phyloP scores from a whole-genome alignment of 768 basidiomycete species.

The Pleurotus citrinopileatus region DNA sequence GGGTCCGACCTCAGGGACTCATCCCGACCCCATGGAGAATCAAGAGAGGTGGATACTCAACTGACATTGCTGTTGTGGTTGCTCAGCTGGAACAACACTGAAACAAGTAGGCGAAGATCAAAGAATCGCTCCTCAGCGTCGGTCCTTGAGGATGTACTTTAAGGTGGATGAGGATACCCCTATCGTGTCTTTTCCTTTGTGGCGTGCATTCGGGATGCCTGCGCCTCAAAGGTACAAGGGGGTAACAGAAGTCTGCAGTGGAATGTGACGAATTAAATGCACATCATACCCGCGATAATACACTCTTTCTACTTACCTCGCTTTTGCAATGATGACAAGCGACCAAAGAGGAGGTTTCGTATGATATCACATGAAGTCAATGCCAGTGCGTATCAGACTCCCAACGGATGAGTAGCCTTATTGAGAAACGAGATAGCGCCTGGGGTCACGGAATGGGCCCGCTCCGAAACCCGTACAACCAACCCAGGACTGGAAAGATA shows the following conservation, averaged over 20 bases:
- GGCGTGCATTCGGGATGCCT: too few relatives aligned
- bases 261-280: background rate
- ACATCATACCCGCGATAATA: background rate
- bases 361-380: background rate
- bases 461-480: too few relatives aligned
- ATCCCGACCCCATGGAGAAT: constrained; percentile 6
- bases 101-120: too few relatives aligned
- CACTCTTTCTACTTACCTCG: background rate
- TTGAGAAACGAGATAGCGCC: background rate
- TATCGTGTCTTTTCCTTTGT: too few relatives aligned
- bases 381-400: background rate
- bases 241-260: background rate
- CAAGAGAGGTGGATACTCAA: background rate
- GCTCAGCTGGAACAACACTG: background rate
- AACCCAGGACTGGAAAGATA: background rate
- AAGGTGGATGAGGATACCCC: too few relatives aligned
- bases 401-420: background rate
- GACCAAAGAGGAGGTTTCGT: background rate
- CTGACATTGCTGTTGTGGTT: background rate
- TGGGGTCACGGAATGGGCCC: too few relatives aligned
- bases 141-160: too few relatives aligned
- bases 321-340: background rate
- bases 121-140: too few relatives aligned
- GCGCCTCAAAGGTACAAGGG: too few relatives aligned
- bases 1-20: background rate